A percentile compares a stretch with the other conserved stretches of the same genome.
These are phyloP conservation scores for Stephania japonica DNA, from an alignment of 164 flowering plant genomes.

Conservation along the genomic window DNA sequence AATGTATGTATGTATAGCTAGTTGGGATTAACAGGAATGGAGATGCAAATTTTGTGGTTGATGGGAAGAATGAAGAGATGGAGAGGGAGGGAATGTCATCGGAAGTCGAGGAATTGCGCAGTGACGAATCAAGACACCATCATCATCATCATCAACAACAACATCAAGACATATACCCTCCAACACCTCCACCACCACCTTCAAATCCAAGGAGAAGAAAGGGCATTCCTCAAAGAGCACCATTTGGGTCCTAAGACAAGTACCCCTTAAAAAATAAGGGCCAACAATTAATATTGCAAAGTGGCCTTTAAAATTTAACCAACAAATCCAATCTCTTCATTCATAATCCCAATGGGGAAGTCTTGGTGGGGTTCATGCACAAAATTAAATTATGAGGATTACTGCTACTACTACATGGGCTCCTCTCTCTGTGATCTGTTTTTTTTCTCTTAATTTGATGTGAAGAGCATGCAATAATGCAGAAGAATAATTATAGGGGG, in stretches of 20 bases:
- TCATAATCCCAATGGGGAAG: background rate
- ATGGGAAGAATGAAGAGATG: conserved; percentile 33
- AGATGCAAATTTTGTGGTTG: conserved; percentile 56
- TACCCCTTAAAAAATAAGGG: background rate
- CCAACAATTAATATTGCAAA: background rate
- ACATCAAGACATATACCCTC: conserved; percentile 46
- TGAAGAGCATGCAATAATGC: conserved; percentile 24
- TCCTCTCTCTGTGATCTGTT: background rate
- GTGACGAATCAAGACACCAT: conserved; percentile 23
- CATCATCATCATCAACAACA: too few relatives aligned
- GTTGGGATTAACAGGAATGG: conserved; percentile 69
- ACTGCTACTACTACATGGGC: background rate
- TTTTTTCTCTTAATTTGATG: conserved; percentile 2
- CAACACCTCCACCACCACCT: conserved; percentile 62
- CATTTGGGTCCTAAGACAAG: conserved; percentile 47
- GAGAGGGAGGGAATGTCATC: conserved; percentile 36
- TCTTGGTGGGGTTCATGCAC: background rate
- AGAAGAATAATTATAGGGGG: conserved; percentile 16
- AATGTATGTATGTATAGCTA: conserved; percentile 34
- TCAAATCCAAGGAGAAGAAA: conserved; percentile 69
- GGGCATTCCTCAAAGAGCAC: conserved; percentile 88
- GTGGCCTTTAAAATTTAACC: background rate
- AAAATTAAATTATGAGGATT: background rate
- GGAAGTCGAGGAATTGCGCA: conserved; percentile 51
- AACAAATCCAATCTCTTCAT: background rate